A percentile compares a stretch with the other conserved stretches of the same genome.
These are phyloP conservation scores for Plectosphaerella sp. DNA, from an alignment of 2,329 filamentous ascomycete genomes.

Conservation along the genomic window DNA sequence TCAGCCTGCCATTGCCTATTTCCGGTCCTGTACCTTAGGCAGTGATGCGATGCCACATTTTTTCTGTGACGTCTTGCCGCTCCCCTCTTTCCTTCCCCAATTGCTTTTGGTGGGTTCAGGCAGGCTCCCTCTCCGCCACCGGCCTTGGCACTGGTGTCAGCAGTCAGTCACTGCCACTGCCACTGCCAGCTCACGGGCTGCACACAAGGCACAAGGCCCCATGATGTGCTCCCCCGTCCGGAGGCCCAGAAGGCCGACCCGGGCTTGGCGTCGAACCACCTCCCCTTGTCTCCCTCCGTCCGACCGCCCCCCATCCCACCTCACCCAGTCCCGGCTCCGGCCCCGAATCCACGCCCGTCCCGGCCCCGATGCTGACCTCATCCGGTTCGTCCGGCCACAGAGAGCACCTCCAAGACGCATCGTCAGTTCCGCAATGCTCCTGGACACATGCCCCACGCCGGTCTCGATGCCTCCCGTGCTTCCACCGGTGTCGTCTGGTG, in stretches of 20 bases:
- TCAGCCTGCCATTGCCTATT: constrained; percentile 1
- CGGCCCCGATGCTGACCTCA: constrained; percentile 26
- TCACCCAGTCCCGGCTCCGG: constrained; percentile 22
- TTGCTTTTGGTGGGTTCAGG: no score
- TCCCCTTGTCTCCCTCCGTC: not conserved
- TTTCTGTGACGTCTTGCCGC: not conserved
- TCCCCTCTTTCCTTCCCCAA: not conserved
- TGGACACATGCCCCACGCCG: constrained; percentile 85
- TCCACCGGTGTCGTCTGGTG: constrained; percentile 96
- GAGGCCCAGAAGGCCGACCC: no score
- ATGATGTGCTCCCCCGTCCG: not conserved
- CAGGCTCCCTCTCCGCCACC: no score
- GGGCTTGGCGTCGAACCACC: not conserved
- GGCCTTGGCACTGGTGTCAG: no score
- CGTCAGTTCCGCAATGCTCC: constrained; percentile 85
- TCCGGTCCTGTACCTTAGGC: no score
- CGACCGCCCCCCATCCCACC: constrained; percentile 44
- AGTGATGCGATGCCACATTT: no score
- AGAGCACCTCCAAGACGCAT: constrained; percentile 79
- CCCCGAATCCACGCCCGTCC: constrained; percentile 55
- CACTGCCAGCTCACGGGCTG: not conserved
- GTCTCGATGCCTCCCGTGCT: constrained; percentile 80
- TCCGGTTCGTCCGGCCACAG: constrained; percentile 35
- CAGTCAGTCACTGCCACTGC: no score
- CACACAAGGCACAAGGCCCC: not conserved